Percentiles rank a stretch among this genome's conserved stretches.
Conservation (phyloP, 495 filamentous ascomycete genomes). For the Umbilicaria muhlenbergii region DNA sequence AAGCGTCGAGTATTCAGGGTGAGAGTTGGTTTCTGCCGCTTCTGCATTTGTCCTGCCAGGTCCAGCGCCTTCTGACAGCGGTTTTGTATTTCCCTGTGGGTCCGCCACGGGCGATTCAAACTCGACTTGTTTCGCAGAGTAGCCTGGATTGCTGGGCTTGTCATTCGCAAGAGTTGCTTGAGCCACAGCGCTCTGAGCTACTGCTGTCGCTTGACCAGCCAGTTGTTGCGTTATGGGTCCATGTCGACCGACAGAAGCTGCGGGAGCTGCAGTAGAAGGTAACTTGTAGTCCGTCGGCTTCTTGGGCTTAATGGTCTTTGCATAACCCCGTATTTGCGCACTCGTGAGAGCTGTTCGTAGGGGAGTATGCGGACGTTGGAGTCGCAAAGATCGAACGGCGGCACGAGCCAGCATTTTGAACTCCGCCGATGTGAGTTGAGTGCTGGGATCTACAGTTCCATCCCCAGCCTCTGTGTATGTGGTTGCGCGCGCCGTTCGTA, state of each 20-base stretch:
- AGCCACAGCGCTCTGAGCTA: not conserved
- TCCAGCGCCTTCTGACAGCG: not conserved
- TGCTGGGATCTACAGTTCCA: too few relatives aligned
- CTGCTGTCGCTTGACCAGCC: not conserved
- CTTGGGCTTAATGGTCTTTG: conserved; percentile 30
- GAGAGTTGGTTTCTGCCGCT: conserved; percentile 4
- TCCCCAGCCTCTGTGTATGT: too few relatives aligned
- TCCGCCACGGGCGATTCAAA: not conserved
- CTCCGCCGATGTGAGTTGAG: too few relatives aligned
- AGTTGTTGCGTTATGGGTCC: not conserved
- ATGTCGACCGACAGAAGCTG: conserved; percentile 3
- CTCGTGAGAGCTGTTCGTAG: conserved; percentile 10
- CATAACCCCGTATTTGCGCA: conserved; percentile 28
- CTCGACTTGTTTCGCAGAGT: conserved; percentile 5
- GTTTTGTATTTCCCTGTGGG: not conserved
- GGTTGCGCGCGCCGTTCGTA: too few relatives aligned
- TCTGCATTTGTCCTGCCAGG: not conserved
- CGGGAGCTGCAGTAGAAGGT: conserved; percentile 12
- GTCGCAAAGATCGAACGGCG: conserved; percentile 8
- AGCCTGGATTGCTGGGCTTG: conserved; percentile 2
- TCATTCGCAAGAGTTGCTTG: not conserved
- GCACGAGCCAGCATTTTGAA: conserved; percentile 12
- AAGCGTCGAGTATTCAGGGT: conserved; percentile 22
- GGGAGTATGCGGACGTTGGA: not conserved
- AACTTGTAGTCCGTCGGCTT: conserved; percentile 26